Evolutionary conservation across 139 green algal species (phyloP), one percentile per base, ranked within the genome.

Genomic region (Micractinium conductrix): DNA sequence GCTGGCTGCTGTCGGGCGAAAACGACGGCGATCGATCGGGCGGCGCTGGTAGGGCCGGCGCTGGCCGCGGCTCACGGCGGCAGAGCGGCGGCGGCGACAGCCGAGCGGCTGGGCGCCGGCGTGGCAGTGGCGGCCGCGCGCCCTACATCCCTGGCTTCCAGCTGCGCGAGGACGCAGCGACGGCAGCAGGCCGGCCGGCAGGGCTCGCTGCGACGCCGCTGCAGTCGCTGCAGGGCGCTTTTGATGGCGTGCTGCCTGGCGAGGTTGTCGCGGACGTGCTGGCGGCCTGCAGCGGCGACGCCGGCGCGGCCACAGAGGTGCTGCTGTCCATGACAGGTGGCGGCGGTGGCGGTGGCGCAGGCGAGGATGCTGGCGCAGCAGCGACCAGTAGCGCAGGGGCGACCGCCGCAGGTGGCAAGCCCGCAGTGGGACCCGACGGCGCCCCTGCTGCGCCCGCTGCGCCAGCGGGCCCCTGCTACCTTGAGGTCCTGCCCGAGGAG

Each of bases 81-180:
- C 30, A 40, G 55, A 35, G 76, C 26, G 24, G 40, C 7, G 24
- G 43, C 70, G 16, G 50, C 21, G 38, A 26, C 28, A 35, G 74
- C 48, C 50, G 53, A 50, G 50, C n/a, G 50, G 48, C 35, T 19
- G 30, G 74, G 4, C 33, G 50, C 50, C 74, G 48, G 22, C 53
- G 76, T 40, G 55, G 58, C 76, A 38, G 53, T 7, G 38, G 50
- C n/a, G 35, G 76, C 28, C n/a, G 37, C 4, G 33, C 21, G 12
- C 63, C 53, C 26, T 82, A 44, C 76, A 74, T 83, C 43, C 78
- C 78, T 24, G 78, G 78, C 62, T 83, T 83, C n/a, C 53, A 74
- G 62, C 78, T 83, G 62, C 44, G 78, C 1, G 65, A 74, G 16
- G 78, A 75, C 37, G 38, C 45, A n/a, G 45, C 48, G 8, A 6